Conservation (phyloP, 257 asterid species). For the Fraxinus pennsylvanica region DNA sequence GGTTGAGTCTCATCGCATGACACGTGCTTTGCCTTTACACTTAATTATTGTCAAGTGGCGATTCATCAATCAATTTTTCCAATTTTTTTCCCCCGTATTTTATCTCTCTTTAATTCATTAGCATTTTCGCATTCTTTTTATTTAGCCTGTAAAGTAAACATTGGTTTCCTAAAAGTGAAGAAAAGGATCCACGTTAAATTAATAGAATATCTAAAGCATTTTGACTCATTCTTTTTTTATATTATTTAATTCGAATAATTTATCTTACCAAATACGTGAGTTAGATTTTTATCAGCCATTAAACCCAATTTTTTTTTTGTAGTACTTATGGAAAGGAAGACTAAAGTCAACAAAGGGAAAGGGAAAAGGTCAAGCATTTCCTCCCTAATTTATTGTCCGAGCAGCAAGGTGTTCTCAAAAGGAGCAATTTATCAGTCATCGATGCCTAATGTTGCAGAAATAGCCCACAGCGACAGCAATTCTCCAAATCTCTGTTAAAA, state of each 20-base stretch:
- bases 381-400: background rate
- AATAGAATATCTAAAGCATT: background rate
- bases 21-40: background rate
- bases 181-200: background rate
- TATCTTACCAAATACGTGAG: background rate
- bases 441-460: background rate
- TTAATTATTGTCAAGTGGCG: constrained; percentile 2
- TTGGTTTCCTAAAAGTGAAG: background rate
- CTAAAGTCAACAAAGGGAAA: background rate
- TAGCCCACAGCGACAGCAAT: background rate
- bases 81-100: background rate
- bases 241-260: background rate
- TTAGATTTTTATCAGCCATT: too few species aligned
- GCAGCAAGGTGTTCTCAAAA: background rate
- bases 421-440: background rate
- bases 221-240: background rate
- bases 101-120: background rate
- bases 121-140: background rate
- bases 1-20: background rate
- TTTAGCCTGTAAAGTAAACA: background rate
- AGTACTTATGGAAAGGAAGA: background rate
- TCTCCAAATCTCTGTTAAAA: too few species aligned
- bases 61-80: background rate
- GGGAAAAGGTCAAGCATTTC: background rate
- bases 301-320: too few species aligned